Evolutionary conservation across 73 alveolate species (phyloP).

Genomic region (Uronychia binucleata): DNA sequence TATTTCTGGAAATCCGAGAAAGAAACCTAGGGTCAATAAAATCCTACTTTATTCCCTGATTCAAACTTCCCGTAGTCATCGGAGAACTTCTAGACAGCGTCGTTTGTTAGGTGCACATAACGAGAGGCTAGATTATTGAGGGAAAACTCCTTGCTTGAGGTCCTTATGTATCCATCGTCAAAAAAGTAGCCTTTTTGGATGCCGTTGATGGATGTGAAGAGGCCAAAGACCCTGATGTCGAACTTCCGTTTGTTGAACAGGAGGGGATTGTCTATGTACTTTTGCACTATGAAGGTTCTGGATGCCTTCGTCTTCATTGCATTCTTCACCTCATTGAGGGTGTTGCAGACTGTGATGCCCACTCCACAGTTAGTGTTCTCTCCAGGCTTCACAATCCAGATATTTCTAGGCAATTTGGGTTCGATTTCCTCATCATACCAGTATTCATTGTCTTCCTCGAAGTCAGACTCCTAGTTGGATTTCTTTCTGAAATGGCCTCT

Average conservation of each 20-base stretch:
- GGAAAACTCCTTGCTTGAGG: conserved; percentile 51
- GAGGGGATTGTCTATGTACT: conserved; percentile 54
- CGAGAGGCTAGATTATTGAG: conserved; percentile 31
- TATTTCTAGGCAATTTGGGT: neutral
- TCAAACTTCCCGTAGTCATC: conserved; percentile 72
- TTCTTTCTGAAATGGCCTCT: no score
- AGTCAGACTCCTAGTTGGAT: no score
- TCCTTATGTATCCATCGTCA: conserved; percentile 72
- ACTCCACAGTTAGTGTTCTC: conserved; percentile 46
- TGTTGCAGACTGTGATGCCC: conserved; percentile 31
- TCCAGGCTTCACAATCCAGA: conserved; percentile 66
- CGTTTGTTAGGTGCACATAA: conserved; percentile 70
- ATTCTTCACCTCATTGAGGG: conserved; percentile 7
- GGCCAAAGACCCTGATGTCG: conserved; percentile 57
- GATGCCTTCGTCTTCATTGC: neutral
- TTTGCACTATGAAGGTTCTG: conserved; percentile 34
- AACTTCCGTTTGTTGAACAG: conserved; percentile 60
- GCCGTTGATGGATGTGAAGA: conserved; percentile 50
- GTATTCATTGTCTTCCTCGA: neutral
- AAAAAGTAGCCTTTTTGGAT: conserved; percentile 60
- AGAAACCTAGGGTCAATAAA: neutral
- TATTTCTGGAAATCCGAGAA: conserved; percentile 52
- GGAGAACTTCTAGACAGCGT: conserved; percentile 63
- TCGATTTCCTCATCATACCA: neutral
- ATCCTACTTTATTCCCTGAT: conserved; percentile 39